These are phyloP conservation scores for Aspergillus fischeri DNA, from an alignment of 2,329 filamentous ascomycete species.

Conservation along the genomic window DNA sequence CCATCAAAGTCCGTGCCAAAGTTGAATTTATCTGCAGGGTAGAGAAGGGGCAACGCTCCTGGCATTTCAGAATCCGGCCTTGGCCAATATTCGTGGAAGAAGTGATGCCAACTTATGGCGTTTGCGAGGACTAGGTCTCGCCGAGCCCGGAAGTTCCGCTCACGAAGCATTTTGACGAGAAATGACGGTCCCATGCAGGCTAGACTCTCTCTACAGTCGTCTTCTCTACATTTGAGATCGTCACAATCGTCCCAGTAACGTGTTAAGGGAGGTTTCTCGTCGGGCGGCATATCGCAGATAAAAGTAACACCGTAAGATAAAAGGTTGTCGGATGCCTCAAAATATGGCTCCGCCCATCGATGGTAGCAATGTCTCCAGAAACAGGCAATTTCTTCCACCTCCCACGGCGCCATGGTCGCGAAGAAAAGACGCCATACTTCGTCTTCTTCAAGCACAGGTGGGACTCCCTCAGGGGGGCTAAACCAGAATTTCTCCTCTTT, in stretches of 20 bases:
- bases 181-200: conserved; percentile 13
- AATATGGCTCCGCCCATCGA: neutral
- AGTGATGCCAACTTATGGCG: neutral
- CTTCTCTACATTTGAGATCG: neutral
- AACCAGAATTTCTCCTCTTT: neutral
- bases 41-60: conserved; percentile 4
- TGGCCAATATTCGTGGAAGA: conserved; percentile 1
- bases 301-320: neutral
- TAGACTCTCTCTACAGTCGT: neutral
- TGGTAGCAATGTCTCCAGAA: conserved; percentile 9
- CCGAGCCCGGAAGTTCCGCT: neutral
- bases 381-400: conserved; percentile 17
- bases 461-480: neutral
- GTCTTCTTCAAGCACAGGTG: neutral
- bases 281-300: neutral
- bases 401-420: conserved; percentile 19
- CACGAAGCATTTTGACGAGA: conserved; percentile 10
- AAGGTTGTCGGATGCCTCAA: conserved; percentile 6
- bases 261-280: conserved; percentile 1
- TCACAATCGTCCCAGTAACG: neutral
- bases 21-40: conserved; percentile 15
- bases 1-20: conserved; percentile 1
- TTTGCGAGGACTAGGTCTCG: conserved; percentile 14
- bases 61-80: neutral
- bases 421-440: conserved; percentile 16